Conservation (phyloP, 2,329 filamentous ascomycete genomes). For the Ophiocordyceps unilateralis region DNA sequence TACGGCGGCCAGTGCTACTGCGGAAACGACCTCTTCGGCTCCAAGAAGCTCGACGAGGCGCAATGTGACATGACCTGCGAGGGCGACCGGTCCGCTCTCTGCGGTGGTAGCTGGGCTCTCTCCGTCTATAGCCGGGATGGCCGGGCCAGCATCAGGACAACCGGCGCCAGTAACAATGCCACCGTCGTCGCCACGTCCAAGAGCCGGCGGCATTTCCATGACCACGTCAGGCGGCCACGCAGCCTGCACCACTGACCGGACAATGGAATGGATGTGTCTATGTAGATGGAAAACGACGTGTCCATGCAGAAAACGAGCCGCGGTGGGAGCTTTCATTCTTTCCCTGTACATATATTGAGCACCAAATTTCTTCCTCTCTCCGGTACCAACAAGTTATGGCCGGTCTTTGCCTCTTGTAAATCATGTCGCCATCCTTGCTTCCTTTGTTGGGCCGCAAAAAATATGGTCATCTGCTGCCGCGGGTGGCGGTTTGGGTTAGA, state of each 20-base stretch:
- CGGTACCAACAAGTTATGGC: too few relatives aligned
- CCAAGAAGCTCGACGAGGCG: constrained; percentile 23
- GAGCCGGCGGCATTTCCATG: constrained; percentile 18
- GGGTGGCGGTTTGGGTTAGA: too few relatives aligned
- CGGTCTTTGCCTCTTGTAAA: too few relatives aligned
- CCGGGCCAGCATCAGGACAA: constrained; percentile 9
- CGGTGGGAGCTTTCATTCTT: too few relatives aligned
- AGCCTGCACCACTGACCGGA: constrained; percentile 2
- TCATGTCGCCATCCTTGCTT: too few relatives aligned
- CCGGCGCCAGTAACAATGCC: background rate
- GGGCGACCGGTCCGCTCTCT: constrained; percentile 27
- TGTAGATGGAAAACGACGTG: too few relatives aligned
- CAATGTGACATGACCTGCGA: constrained; percentile 27
- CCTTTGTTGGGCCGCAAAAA: too few relatives aligned
- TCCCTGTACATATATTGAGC: too few relatives aligned
- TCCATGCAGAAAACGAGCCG: too few relatives aligned
- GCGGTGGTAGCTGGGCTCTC: constrained; percentile 30
- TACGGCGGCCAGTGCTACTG: constrained; percentile 38
- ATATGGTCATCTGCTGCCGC: too few relatives aligned
- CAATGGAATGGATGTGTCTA: background rate
- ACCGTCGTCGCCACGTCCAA: constrained; percentile 4
- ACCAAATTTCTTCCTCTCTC: too few relatives aligned
- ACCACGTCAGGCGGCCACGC: constrained; percentile 18
- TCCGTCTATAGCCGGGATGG: constrained; percentile 25
- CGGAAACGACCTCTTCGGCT: constrained; percentile 16